Conservation (phyloP, 2,329 filamentous ascomycete genomes). For the Colletotrichum sp. region DNA sequence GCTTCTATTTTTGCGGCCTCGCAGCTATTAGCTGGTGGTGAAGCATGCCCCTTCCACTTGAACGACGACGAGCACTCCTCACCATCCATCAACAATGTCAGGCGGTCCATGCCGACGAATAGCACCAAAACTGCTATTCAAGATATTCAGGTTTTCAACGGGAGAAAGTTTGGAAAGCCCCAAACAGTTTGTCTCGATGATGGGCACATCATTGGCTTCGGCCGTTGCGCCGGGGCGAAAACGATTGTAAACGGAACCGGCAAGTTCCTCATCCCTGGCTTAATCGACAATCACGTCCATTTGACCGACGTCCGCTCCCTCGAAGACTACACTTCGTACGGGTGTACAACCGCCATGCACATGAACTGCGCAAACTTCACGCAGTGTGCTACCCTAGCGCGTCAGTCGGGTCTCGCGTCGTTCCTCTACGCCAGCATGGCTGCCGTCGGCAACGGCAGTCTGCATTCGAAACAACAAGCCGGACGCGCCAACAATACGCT, state of each 20-base stretch:
- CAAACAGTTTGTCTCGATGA: not conserved
- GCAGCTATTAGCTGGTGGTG: not conserved
- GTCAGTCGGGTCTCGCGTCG: not conserved
- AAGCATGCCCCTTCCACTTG: not conserved
- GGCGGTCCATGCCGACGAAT: not conserved
- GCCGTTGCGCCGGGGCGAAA: not conserved
- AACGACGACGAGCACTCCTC: not conserved
- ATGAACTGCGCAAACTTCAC: constrained; percentile 40
- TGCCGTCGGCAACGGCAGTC: not conserved
- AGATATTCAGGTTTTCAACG: not conserved
- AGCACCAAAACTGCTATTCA: not conserved
- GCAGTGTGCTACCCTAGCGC: constrained; percentile 33
- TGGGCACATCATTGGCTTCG: not conserved
- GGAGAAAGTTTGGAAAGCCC: not conserved
- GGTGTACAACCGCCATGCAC: constrained; percentile 30
- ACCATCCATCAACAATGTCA: not conserved
- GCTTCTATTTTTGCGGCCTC: not conserved
- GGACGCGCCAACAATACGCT: not conserved
- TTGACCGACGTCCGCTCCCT: constrained; percentile 23
- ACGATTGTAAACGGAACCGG: constrained; percentile 25
- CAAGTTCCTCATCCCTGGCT: constrained; percentile 28
- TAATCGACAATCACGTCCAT: constrained; percentile 31
- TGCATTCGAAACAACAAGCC: not conserved
- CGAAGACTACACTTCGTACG: constrained; percentile 27
- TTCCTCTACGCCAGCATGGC: not conserved